These are phyloP conservation scores for Trichophaea hybrida DNA, from an alignment of 2,329 filamentous ascomycete genomes.

Conservation along the genomic window DNA sequence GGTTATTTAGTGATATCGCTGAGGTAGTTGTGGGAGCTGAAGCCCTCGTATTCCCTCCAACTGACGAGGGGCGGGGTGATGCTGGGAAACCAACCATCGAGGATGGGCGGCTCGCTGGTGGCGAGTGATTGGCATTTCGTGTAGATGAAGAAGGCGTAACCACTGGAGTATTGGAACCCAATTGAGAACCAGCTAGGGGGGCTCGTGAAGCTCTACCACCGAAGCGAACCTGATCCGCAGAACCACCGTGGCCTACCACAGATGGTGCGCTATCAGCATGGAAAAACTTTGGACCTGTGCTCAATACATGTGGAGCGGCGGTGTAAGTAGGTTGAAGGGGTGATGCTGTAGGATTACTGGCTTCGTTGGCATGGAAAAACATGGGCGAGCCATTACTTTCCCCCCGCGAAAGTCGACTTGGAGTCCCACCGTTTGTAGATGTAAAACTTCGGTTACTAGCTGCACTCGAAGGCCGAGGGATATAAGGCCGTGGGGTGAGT, in stretches of 20 bases:
- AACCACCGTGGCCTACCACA: conserved; percentile 36
- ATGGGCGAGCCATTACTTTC: conserved; percentile 37
- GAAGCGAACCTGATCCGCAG: conserved; percentile 32
- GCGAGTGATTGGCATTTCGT: conserved; percentile 8
- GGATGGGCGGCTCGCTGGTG: conserved; percentile 9
- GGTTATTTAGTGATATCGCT: conserved; percentile 9
- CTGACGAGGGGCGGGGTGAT: not conserved
- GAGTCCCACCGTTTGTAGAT: conserved; percentile 3
- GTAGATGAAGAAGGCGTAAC: conserved; percentile 12
- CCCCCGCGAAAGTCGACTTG: conserved; percentile 4
- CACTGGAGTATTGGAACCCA: conserved; percentile 16
- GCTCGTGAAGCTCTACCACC: conserved; percentile 1
- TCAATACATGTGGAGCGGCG: conserved; percentile 34
- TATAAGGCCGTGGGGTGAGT: conserved; percentile 10
- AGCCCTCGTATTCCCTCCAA: not conserved
- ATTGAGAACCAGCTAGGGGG: conserved; percentile 25
- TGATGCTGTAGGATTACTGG: conserved; percentile 34
- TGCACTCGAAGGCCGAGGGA: conserved; percentile 8
- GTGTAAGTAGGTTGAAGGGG: conserved; percentile 32
- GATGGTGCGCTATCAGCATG: conserved; percentile 53
- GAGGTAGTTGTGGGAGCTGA: conserved; percentile 6
- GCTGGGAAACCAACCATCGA: conserved; percentile 8
- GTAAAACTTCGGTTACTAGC: conserved; percentile 14
- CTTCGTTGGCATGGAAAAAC: conserved; percentile 89
- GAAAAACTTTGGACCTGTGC: conserved; percentile 48